Evolutionary conservation across 176 grass and related monocot genomes (phyloP).

Genomic region (Carex parvula): DNA sequence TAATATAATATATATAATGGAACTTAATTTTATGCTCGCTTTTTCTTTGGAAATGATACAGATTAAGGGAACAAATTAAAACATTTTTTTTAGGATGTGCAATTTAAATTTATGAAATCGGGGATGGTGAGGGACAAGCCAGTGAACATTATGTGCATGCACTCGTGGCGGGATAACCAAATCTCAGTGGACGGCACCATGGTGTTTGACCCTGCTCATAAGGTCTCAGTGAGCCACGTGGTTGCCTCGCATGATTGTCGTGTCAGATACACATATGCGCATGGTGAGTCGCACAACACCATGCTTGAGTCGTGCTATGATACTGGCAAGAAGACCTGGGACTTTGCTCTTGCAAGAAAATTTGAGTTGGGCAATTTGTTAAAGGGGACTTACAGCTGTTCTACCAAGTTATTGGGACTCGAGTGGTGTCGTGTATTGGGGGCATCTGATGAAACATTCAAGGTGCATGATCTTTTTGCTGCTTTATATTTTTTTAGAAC

Average conservation of each 20-base stretch:
- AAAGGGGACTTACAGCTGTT: conserved; percentile 64
- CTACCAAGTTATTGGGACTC: conserved; percentile 60
- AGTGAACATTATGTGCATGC: too few relatives aligned
- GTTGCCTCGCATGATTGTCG: conserved; percentile 49
- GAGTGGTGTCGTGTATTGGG: conserved; percentile 78
- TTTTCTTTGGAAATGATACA: too few relatives aligned
- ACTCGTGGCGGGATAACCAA: too few relatives aligned
- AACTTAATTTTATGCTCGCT: too few relatives aligned
- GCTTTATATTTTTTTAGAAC: not conserved
- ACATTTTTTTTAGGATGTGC: too few relatives aligned
- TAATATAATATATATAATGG: too few relatives aligned
- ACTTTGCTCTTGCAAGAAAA: conserved; percentile 65
- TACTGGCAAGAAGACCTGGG: conserved; percentile 67
- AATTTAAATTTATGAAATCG: too few relatives aligned
- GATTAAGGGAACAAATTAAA: too few relatives aligned
- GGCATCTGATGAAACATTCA: conserved; percentile 58
- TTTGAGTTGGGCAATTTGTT: conserved; percentile 44
- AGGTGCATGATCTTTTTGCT: conserved; percentile 38
- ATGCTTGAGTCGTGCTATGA: conserved; percentile 77
- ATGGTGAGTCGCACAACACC: conserved; percentile 53
- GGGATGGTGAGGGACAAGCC: too few relatives aligned
- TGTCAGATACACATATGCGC: conserved; percentile 71
- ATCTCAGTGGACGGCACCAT: too few relatives aligned
- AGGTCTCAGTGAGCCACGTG: conserved; percentile 54
- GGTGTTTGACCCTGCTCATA: conserved; percentile 63